Base-by-base conservation (phyloP, 257 asterid genomes). In the Solanum verrucosum region DNA sequence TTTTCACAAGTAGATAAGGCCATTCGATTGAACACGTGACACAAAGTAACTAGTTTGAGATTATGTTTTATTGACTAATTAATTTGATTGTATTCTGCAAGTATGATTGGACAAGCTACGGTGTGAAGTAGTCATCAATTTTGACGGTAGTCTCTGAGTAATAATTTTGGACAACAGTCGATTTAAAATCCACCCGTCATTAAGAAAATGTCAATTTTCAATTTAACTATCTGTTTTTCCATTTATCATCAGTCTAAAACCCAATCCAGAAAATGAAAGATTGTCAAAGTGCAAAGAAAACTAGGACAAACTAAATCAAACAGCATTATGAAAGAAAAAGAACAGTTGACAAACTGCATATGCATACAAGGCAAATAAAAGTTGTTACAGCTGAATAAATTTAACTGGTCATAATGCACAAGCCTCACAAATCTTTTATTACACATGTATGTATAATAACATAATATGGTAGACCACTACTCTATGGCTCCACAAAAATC, bases 401-500 rank as follows among this genome's bases (percentile, higher is more conserved):
- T 7, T 42, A 44, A 9, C 67, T 81, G 42, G 37, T 81, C 40
- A 81, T 81, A 16, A 29, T 27, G 7, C 1, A 46, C 67, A 16
- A 15, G n/a, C 63, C 63, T 52, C n/a, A 0, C n/a, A 27, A 46
- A 81, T n/a, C 29, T 81, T 81, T 27, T 81, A 81, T 81, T 9
- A 11, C 85, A 27, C 27, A 81, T 38, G 1, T 13, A 27, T 14
- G 3, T 13, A 27, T 68, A 25, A 68, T 9, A 82, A 9, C 14
- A 38, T 29, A 85, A 67, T 77, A 38, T 13, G 75, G 63, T 2
- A 67, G 78, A 67, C 5, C 37, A 34, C 67, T n/a, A 6, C 21
- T 46, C 68, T 60, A 91, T 1, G 88, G 91, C 84, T 93, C 95
- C 49, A 94, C 92, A 2, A 94, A 83, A 49, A 94, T 91, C 92